Evolutionary conservation across 2,329 filamentous ascomycete species (phyloP).

Genomic region (Hymenoscyphus fructigenus): DNA sequence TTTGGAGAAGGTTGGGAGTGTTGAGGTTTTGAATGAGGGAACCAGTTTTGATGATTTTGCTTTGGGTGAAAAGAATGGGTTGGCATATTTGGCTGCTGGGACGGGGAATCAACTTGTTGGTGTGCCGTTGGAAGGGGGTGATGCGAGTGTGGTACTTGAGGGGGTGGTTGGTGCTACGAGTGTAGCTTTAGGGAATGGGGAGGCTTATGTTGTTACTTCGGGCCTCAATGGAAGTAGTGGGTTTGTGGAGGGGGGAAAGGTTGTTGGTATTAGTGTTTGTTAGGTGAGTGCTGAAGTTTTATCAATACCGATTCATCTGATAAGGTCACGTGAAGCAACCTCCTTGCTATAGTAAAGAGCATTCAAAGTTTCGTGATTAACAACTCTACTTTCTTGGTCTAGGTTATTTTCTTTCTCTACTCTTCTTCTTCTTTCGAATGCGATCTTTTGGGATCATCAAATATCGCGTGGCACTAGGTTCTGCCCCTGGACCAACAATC

Average conservation of each 20-base stretch:
- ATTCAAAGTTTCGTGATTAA: no score
- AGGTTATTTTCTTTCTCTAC: no score
- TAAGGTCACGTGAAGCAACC: no score
- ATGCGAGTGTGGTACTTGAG: conserved; percentile 7
- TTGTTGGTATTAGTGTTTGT: background rate
- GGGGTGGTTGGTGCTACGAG: conserved; percentile 18
- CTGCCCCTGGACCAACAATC: no score
- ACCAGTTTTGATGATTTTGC: conserved; percentile 22
- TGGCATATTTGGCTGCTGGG: conserved; percentile 18
- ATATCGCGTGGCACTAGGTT: no score
- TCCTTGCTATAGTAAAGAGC: no score
- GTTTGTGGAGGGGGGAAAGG: background rate
- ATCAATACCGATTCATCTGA: no score
- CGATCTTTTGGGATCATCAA: no score
- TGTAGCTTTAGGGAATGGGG: conserved; percentile 15
- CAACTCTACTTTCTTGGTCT: no score
- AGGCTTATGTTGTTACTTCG: conserved; percentile 15
- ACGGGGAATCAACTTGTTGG: conserved; percentile 12
- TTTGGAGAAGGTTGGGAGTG: conserved; percentile 10
- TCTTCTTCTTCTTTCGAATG: no score
- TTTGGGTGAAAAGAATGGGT: conserved; percentile 11
- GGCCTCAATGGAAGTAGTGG: background rate
- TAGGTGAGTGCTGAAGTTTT: no score
- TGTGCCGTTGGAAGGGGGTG: conserved; percentile 11
- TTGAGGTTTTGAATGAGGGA: conserved; percentile 16